phyloP scores from a whole-genome alignment of 768 basidiomycete genomes.

The Hypholoma fasciculare region DNA sequence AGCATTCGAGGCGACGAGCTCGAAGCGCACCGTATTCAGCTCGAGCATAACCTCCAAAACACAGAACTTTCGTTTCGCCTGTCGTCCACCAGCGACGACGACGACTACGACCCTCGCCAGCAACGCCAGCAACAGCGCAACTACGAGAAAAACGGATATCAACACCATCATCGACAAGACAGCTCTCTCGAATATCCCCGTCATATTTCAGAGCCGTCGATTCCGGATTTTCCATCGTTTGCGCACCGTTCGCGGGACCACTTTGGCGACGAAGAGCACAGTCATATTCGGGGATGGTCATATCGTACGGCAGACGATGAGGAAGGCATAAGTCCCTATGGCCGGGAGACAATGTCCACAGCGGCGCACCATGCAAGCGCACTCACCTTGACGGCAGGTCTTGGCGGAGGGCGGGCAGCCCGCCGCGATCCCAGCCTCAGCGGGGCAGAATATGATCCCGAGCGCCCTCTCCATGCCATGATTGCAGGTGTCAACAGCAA shows the following conservation, averaged over 20 bases:
- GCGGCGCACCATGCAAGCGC: constrained; percentile 89
- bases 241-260: constrained; percentile 56
- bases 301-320: constrained; percentile 60
- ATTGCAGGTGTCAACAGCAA: constrained; percentile 60
- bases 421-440: constrained; percentile 61
- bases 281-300: constrained; percentile 55
- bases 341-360: constrained; percentile 75
- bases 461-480: constrained; percentile 73
- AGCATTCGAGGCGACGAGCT: constrained; percentile 71
- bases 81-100: constrained; percentile 43
- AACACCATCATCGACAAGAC: constrained; percentile 37
- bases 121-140: constrained; percentile 10
- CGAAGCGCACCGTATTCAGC: constrained; percentile 73
- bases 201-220: constrained; percentile 62
- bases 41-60: constrained; percentile 76
- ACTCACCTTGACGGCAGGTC: constrained; percentile 82
- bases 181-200: constrained; percentile 71
- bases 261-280: constrained; percentile 52
- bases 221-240: constrained; percentile 61
- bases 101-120: constrained; percentile 8
- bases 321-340: constrained; percentile 67
- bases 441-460: constrained; percentile 85
- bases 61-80: constrained; percentile 73
- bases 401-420: constrained; percentile 54
- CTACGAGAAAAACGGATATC: neutral